A percentile compares a stretch with the other conserved stretches of the same genome.
Conservation (phyloP, 2,329 filamentous ascomycete species). For the Sporothrix brasiliensis region DNA sequence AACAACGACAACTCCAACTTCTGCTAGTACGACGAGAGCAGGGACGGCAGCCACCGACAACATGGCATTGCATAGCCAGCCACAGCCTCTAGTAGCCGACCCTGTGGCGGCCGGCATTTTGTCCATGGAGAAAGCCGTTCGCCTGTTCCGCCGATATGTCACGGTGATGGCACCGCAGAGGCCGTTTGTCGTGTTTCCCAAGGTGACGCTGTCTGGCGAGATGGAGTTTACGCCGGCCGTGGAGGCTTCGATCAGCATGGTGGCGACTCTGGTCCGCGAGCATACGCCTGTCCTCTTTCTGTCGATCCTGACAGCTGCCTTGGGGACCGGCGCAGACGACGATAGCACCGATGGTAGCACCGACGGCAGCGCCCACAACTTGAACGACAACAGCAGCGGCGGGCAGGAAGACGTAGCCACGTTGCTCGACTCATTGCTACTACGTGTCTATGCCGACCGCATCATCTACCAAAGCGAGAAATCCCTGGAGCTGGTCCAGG, state of each 20-base stretch:
- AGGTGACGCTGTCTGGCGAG: slow-evolving; percentile 15
- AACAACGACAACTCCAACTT: not conserved
- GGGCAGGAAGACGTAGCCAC: slow-evolving; percentile 7
- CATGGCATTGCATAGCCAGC: not conserved
- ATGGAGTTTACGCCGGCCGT: slow-evolving; percentile 1
- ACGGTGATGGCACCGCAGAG: slow-evolving; percentile 33
- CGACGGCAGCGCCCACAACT: not conserved
- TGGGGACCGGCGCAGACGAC: slow-evolving; percentile 20
- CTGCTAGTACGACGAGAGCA: not conserved
- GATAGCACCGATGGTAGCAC: not conserved
- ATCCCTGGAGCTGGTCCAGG: slow-evolving; percentile 35
- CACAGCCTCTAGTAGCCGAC: slow-evolving; percentile 3
- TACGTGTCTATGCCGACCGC: slow-evolving; percentile 30
- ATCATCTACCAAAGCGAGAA: slow-evolving; percentile 29
- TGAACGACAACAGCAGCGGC: not conserved
- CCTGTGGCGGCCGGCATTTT: slow-evolving; percentile 32
- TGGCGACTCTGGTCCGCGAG: slow-evolving; percentile 27
- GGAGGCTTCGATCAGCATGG: not conserved
- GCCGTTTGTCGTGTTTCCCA: slow-evolving; percentile 34
- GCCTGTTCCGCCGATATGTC: slow-evolving; percentile 31
- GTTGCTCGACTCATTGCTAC: slow-evolving; percentile 27
- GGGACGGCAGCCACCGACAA: not conserved
- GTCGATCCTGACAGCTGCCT: slow-evolving; percentile 30
- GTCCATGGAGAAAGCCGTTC: slow-evolving; percentile 27
- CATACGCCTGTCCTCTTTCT: slow-evolving; percentile 32